Base-by-base conservation (phyloP, 306 rosid genomes). In the Clitoria ternatea region DNA sequence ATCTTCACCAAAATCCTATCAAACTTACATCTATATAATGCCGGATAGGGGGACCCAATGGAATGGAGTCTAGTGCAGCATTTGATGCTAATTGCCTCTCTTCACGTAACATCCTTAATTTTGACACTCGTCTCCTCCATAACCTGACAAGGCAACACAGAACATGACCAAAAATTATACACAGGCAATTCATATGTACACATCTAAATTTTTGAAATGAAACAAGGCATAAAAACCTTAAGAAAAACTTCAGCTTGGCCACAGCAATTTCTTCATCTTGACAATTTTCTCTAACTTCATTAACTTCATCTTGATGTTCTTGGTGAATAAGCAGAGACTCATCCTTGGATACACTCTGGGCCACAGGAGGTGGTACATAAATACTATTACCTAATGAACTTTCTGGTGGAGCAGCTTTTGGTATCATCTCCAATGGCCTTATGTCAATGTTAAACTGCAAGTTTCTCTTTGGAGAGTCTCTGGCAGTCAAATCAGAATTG, bases 21-120 rank as follows among this genome's bases (percentile, higher is more conserved):
- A 81, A 74, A 64, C 96, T 89, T 87, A 91, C 96, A 59, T 85
- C 83, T 67, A 5, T 48, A 57, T 75, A 72, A 48, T 83, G 82
- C 70, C 80, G 92, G 74, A 94, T 78, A 12, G 88, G 96, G 22
- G 88, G 96, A 18, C 99, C 99, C 85, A 91, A 33, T 39, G 96
- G 61, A 66, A 94, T 81, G 2, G 89, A 84, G 45, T 74, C 54
- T 61, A 94, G 71, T 49, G 96, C 99, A 80, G 91, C 92, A 79
- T 70, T 78, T 78, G 99, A 85, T 26, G 96, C 95, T 43, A 82
- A 68, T 54, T 85, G 81, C 80, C 86, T 89, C 80, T 86, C 88
- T 71, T 87, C 88, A 32, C 92, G 88, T 61, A 81, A 62, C 85
- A 79, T 82, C 78, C 82, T 87, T 73, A 72, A 81, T 77, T 84